Evolutionary conservation across 129 eudicot species (phyloP).

Genomic region (Flaveria ramosissima): DNA sequence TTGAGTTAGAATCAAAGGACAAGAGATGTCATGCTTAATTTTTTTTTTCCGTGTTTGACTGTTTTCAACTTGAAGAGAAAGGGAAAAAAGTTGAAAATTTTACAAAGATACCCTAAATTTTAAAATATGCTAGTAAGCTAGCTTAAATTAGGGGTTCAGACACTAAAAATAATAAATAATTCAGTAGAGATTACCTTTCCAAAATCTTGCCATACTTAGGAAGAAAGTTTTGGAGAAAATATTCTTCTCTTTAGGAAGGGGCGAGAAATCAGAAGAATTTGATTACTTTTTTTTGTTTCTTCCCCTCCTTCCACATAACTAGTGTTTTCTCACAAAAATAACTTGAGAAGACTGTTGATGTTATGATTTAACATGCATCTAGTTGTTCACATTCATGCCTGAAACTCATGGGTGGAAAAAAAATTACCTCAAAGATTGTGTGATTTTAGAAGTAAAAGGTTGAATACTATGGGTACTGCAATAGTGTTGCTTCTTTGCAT

Average conservation of each 20-base stretch:
- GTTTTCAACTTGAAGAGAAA: constrained; percentile 12
- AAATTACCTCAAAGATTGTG: constrained; percentile 10
- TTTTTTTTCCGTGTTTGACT: not conserved
- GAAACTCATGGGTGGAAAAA: not conserved
- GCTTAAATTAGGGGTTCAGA: not conserved
- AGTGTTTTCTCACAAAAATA: not conserved
- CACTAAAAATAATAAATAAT: not conserved
- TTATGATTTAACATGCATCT: not conserved
- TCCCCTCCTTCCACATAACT: not conserved
- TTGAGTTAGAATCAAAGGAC: not conserved
- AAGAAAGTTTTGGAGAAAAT: not conserved
- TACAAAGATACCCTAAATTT: not conserved
- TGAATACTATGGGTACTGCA: constrained; percentile 14
- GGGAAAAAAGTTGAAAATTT: not conserved
- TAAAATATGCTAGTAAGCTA: not conserved
- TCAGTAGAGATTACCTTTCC: not conserved
- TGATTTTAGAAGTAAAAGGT: not conserved
- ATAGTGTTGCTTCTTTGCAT: not conserved
- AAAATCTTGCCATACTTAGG: not conserved
- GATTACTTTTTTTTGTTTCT: not conserved
- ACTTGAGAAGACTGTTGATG: not conserved
- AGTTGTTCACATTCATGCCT: constrained; percentile 2
- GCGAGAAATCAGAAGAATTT: not conserved
- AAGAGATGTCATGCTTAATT: not conserved
- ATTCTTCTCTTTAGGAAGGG: not conserved